phyloP scores from a whole-genome alignment of 371 early-diverging fungal genomes.

The Apophysomyces elegans region DNA sequence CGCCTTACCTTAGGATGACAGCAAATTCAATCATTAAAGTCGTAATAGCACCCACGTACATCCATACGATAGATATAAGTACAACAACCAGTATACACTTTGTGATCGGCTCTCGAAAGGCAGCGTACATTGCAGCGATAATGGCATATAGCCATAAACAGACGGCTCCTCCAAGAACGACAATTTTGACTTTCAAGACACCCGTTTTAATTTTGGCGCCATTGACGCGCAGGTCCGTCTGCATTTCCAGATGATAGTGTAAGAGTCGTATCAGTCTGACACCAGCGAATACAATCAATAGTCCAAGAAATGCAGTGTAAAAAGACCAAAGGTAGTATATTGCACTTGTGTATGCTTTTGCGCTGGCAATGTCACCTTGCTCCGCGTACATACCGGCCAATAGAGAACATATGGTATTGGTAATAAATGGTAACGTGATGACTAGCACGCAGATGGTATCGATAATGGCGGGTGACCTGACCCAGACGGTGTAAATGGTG shows the following conservation, averaged over 20 bases:
- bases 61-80: conserved; percentile 31
- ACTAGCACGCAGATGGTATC: conserved; percentile 26
- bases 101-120: conserved; percentile 24
- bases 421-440: conserved; percentile 32
- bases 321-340: conserved; percentile 32
- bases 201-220: conserved; percentile 34
- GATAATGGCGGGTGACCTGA: conserved; percentile 22
- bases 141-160: conserved; percentile 34
- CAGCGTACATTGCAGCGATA: conserved; percentile 30
- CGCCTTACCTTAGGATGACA: conserved; percentile 35
- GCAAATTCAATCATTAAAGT: conserved; percentile 34
- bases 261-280: conserved; percentile 22
- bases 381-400: conserved; percentile 33
- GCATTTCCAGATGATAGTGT: conserved; percentile 21
- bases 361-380: conserved; percentile 18
- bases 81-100: conserved; percentile 20
- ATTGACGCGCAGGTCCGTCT: conserved; percentile 27
- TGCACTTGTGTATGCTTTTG: conserved; percentile 27
- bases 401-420: conserved; percentile 37
- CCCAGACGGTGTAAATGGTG: conserved; percentile 25
- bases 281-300: conserved; percentile 23
- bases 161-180: conserved; percentile 20
- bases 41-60: conserved; percentile 34
- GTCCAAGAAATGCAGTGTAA: conserved; percentile 16
- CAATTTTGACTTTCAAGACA: conserved; percentile 30